Evolutionary conservation across 2,329 filamentous ascomycete species (phyloP).

Genomic region (Colletotrichum horii): DNA sequence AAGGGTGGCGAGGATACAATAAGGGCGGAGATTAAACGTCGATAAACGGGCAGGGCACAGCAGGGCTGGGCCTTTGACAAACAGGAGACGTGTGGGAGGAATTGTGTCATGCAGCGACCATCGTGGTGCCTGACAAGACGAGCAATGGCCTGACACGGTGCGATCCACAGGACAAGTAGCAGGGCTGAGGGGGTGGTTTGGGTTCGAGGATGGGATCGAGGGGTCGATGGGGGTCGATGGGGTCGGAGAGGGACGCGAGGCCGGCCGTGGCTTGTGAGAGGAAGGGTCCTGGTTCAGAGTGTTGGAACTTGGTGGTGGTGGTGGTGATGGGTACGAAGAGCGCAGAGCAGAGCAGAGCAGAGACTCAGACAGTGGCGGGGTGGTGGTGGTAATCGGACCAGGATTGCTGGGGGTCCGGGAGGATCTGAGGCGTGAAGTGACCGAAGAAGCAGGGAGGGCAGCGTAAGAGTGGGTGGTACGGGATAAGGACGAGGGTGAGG

Average conservation of each 20-base stretch:
- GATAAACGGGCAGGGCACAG: constrained; percentile 14
- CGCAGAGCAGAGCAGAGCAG: background rate
- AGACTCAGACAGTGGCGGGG: constrained; percentile 1
- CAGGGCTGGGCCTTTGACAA: constrained; percentile 17
- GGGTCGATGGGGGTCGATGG: background rate
- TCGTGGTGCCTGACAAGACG: constrained; percentile 11
- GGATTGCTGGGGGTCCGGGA: constrained; percentile 2
- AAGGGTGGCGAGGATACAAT: constrained; percentile 23
- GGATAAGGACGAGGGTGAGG: background rate
- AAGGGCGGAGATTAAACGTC: constrained; percentile 22
- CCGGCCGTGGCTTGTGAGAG: background rate
- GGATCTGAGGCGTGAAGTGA: constrained; percentile 1
- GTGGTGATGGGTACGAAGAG: background rate
- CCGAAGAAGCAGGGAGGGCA: background rate
- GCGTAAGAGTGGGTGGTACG: background rate
- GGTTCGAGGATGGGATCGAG: background rate
- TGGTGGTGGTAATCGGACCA: background rate
- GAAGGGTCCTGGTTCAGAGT: background rate
- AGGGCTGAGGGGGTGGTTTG: constrained; percentile 19
- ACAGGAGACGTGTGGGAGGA: constrained; percentile 15
- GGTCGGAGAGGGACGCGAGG: background rate
- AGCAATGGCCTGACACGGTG: constrained; percentile 19
- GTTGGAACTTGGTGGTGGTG: no score
- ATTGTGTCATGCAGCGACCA: constrained; percentile 22
- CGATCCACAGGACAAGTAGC: constrained; percentile 8